A percentile compares a stretch with the other conserved stretches of the same genome.
Evolutionary conservation across 768 basidiomycete species (phyloP).

Genomic region (Lactifluus piperatus): DNA sequence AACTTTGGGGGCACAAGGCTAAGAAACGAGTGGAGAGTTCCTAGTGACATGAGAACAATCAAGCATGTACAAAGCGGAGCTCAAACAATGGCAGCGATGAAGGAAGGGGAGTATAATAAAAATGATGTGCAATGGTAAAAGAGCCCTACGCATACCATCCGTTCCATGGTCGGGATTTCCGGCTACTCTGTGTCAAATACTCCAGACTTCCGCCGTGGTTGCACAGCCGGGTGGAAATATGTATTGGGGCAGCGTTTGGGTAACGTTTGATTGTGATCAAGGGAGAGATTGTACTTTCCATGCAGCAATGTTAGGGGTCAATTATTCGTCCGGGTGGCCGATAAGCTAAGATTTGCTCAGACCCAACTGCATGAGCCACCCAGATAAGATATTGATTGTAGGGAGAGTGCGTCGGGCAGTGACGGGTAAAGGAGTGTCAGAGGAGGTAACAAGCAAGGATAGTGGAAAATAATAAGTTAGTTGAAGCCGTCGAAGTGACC

Average conservation of each 20-base stretch:
- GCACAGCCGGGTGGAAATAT: background rate
- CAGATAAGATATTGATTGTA: background rate
- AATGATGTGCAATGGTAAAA: background rate
- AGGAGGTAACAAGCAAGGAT: background rate
- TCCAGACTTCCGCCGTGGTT: background rate
- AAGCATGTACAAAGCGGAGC: background rate
- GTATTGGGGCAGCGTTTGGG: background rate
- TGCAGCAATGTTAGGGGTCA: conserved; percentile 5
- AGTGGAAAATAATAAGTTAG: conserved; percentile 24
- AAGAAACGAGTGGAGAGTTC: background rate
- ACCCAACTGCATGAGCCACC: background rate
- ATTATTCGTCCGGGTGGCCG: background rate
- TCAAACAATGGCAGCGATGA: background rate
- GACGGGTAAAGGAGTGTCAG: background rate
- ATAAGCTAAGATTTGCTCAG: background rate
- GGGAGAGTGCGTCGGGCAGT: background rate
- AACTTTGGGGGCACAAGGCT: background rate
- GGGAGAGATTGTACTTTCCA: background rate
- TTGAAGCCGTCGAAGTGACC: conserved; percentile 90
- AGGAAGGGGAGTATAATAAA: background rate
- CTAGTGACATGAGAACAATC: background rate
- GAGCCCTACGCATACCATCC: background rate
- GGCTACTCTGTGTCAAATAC: background rate
- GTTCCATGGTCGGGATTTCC: background rate
- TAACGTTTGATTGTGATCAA: background rate